A percentile compares a stretch with the other conserved stretches of the same genome.
phyloP scores from a whole-genome alignment of 1,284 basidiomycete genomes.

The Mycena sp. region DNA sequence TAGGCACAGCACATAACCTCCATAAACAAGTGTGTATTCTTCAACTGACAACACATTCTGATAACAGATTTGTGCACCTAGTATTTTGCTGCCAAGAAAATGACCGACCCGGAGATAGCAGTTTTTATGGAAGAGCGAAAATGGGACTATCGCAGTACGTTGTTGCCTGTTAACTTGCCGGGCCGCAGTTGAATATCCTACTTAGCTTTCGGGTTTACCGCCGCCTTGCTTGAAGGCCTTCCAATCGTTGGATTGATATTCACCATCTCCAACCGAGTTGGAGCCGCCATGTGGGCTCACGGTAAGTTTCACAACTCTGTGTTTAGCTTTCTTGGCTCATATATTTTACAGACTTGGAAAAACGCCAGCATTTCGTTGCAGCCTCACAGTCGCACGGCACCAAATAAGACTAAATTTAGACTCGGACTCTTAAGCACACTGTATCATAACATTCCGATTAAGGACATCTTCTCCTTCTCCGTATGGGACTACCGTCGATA shows the following conservation, averaged over 20 bases:
- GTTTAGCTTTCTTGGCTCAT: constrained; percentile 11
- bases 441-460: too few relatives aligned
- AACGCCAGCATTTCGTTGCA: constrained; percentile 75
- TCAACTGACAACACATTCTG: background rate
- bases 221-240: constrained; percentile 79
- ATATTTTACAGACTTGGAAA: constrained; percentile 70
- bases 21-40: constrained; percentile 58
- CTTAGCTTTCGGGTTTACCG: constrained; percentile 84
- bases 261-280: constrained; percentile 85
- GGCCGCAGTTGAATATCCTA: background rate
- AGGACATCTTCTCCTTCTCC: too few relatives aligned
- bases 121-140: constrained; percentile 88
- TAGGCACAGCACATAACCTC: constrained; percentile 75
- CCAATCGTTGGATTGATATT: constrained; percentile 85
- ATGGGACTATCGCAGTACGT: constrained; percentile 82
- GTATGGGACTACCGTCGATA: too few relatives aligned
- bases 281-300: constrained; percentile 92
- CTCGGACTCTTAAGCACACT: background rate
- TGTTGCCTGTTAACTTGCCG: background rate
- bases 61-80: constrained; percentile 35
- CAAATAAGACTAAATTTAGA: background rate
- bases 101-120: constrained; percentile 73
- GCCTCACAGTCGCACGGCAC: constrained; percentile 1
- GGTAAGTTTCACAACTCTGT: constrained; percentile 53
- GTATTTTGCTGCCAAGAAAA: constrained; percentile 87